These are phyloP conservation scores for Mycena olivaceomarginata DNA, from an alignment of 768 basidiomycete genomes.

Conservation along the genomic window DNA sequence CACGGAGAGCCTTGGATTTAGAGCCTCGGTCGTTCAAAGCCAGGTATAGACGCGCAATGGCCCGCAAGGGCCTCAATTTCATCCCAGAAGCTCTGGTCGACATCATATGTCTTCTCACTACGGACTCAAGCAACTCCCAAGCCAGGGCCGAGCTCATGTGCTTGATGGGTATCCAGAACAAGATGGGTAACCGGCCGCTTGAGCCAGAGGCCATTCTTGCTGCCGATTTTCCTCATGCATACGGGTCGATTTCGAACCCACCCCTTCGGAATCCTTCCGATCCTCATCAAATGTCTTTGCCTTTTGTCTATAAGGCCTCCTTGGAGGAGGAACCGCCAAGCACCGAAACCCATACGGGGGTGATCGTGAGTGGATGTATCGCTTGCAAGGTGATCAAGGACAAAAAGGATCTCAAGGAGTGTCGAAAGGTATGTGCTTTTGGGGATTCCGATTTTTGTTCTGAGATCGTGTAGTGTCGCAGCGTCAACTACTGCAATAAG, in stretches of 20 bases:
- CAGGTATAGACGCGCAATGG: constrained; percentile 29
- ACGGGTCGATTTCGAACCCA: constrained; percentile 22
- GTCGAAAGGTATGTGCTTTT: constrained; percentile 11
- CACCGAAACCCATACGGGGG: constrained; percentile 11
- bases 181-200: constrained; percentile 8
- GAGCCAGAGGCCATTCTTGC: constrained; percentile 1
- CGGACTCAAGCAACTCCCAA: constrained; percentile 14
- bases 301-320: neutral
- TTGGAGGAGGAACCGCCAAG: neutral
- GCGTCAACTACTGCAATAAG: constrained; percentile 16
- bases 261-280: neutral
- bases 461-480: constrained; percentile 8
- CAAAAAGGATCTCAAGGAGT: neutral
- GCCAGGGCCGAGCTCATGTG: neutral
- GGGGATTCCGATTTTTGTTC: neutral
- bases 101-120: constrained; percentile 7
- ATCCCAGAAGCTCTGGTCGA: constrained; percentile 20
- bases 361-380: constrained; percentile 19
- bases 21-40: constrained; percentile 21
- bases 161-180: constrained; percentile 5
- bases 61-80: constrained; percentile 19
- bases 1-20: neutral
- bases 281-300: constrained; percentile 14
- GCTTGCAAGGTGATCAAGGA: constrained; percentile 5
- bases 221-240: constrained; percentile 19